Evolutionary conservation across 257 asterid genomes (phyloP).

Genomic region (Lycium barbarum): DNA sequence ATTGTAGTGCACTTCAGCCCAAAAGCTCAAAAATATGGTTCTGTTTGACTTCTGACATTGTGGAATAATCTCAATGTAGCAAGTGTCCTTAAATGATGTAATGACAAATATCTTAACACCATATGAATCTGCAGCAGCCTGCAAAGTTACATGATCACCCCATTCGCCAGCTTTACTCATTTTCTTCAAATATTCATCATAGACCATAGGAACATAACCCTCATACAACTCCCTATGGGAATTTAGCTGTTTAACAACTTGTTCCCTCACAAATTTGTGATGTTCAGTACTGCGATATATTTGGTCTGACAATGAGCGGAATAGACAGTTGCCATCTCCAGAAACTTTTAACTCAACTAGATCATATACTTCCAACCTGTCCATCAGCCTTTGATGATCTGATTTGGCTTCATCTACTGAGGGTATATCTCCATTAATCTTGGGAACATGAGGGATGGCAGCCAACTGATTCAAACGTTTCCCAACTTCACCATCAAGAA

Average conservation of each 20-base stretch:
- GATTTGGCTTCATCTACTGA: constrained; percentile 77
- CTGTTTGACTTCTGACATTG: constrained; percentile 64
- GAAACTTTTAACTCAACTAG: constrained; percentile 68
- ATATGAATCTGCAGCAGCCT: constrained; percentile 87
- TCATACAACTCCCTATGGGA: constrained; percentile 65
- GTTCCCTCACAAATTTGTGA: constrained; percentile 75
- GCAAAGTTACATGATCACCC: constrained; percentile 95
- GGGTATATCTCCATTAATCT: constrained; percentile 84
- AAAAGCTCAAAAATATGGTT: constrained; percentile 77
- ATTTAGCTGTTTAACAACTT: constrained; percentile 73
- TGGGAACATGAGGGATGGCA: constrained; percentile 77
- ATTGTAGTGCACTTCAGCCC: constrained; percentile 90
- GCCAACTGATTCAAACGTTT: constrained; percentile 78
- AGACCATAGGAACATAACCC: constrained; percentile 81
- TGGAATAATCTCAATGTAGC: constrained; percentile 89
- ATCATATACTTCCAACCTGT: constrained; percentile 76
- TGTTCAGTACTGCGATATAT: constrained; percentile 77
- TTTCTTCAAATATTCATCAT: constrained; percentile 66
- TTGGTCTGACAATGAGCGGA: constrained; percentile 90
- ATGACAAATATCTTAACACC: constrained; percentile 79
- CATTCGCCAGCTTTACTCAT: constrained; percentile 86
- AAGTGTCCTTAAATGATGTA: constrained; percentile 87
- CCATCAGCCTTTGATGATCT: constrained; percentile 71
- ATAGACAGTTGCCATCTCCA: constrained; percentile 90
- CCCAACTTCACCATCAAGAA: constrained; percentile 86